Percentiles rank a stretch among this genome's conserved stretches.
phyloP scores from a whole-genome alignment of 306 rosid species.

The Quercus gilva region DNA sequence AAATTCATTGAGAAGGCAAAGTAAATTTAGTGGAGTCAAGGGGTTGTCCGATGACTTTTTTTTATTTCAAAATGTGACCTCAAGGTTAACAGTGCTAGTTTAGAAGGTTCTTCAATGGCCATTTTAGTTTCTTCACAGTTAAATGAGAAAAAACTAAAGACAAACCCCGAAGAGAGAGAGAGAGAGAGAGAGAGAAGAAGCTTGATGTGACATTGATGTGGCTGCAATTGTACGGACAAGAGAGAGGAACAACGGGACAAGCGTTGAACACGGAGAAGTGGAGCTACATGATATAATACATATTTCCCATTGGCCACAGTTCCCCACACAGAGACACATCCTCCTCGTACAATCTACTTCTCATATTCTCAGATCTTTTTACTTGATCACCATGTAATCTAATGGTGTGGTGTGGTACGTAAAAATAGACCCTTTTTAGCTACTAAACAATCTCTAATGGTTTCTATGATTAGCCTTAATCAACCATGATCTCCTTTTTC shows the following conservation, averaged over 20 bases:
- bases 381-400: background rate
- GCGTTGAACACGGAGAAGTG: slow-evolving; percentile 36
- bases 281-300: background rate
- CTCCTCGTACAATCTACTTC: slow-evolving; percentile 25
- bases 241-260: background rate
- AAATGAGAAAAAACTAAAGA: no score
- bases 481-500: background rate
- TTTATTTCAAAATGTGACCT: background rate
- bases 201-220: slow-evolving; percentile 28
- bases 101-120: background rate
- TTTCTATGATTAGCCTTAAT: background rate
- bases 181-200: background rate
- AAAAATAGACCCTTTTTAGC: background rate
- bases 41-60: background rate
- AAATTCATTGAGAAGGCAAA: background rate
- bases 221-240: slow-evolving; percentile 17
- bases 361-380: background rate
- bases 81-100: background rate
- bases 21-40: background rate
- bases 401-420: background rate
- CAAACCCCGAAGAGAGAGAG: no score
- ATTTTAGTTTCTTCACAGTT: no score
- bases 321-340: background rate
- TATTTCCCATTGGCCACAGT: background rate
- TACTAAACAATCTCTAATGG: background rate